Percentiles rank a stretch among this genome's conserved stretches.
phyloP scores from a whole-genome alignment of 2,329 filamentous ascomycete genomes.

The Fusarium torulosum region DNA sequence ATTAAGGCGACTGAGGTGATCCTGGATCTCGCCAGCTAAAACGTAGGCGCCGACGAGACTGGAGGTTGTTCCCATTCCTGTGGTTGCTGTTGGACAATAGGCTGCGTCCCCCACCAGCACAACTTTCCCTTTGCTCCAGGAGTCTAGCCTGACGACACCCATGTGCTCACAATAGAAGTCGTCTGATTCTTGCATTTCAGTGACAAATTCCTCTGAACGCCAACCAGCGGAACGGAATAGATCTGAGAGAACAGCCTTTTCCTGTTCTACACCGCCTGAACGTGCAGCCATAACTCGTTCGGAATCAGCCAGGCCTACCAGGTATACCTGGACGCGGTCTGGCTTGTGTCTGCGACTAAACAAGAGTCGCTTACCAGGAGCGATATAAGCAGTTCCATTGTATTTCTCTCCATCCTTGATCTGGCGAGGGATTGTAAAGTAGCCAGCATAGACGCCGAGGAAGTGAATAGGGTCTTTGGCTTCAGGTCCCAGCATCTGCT shows the following conservation, averaged over 20 bases:
- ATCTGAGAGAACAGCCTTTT: neutral
- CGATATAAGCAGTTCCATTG: conserved; percentile 26
- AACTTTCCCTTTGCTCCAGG: conserved; percentile 61
- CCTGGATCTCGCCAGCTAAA: conserved; percentile 63
- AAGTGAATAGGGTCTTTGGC: conserved; percentile 44
- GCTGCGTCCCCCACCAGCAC: conserved; percentile 68
- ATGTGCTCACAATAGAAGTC: conserved; percentile 59
- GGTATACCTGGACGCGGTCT: neutral
- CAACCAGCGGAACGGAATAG: neutral
- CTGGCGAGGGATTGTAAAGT: conserved; percentile 42
- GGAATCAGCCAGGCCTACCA: neutral
- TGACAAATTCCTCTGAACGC: neutral
- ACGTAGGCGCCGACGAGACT: conserved; percentile 66
- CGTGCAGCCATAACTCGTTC: neutral
- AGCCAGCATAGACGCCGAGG: conserved; percentile 48
- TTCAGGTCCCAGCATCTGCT: conserved; percentile 53
- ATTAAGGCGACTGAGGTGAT: neutral
- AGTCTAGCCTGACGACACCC: conserved; percentile 44
- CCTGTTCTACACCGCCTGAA: neutral
- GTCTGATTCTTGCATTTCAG: conserved; percentile 41
- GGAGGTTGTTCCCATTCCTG: conserved; percentile 64
- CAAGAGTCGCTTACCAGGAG: conserved; percentile 17
- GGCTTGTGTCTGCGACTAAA: conserved; percentile 47
- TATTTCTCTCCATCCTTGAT: neutral
- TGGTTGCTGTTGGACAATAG: conserved; percentile 61